Conservation (phyloP, 805 yeast species). For the Saturnispora galanensis region DNA sequence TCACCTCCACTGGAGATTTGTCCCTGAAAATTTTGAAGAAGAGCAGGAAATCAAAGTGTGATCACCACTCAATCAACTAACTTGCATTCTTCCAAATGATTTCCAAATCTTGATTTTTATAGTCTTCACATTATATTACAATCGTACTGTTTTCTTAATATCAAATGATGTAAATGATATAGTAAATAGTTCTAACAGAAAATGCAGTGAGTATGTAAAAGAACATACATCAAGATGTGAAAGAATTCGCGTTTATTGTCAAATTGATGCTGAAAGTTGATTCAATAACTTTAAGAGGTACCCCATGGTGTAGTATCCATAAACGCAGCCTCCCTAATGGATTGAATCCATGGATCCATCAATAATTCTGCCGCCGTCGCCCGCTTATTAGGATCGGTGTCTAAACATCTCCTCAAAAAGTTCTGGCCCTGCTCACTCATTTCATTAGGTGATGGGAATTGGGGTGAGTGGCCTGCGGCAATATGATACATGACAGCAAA, state of each 20-base stretch:
- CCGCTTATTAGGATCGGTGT: conserved; percentile 72
- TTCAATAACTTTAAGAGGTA: conserved; percentile 1
- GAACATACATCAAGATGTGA: too few species aligned
- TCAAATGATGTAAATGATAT: too few species aligned
- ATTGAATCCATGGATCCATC: conserved; percentile 82
- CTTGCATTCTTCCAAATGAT: neutral
- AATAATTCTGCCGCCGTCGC: conserved; percentile 77
- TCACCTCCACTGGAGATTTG: conserved; percentile 60
- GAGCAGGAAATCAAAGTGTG: conserved; percentile 49
- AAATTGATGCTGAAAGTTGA: neutral
- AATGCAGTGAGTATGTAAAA: too few species aligned
- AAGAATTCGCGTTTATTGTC: neutral
- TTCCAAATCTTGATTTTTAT: neutral
- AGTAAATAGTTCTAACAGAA: too few species aligned
- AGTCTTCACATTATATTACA: neutral
- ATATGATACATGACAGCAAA: conserved; percentile 99
- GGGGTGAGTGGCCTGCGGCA: conserved; percentile 90
- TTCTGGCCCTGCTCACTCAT: conserved; percentile 61
- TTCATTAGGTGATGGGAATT: conserved; percentile 70
- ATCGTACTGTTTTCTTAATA: neutral
- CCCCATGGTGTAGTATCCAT: conserved; percentile 28
- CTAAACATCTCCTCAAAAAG: conserved; percentile 67
- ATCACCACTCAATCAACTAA: neutral
- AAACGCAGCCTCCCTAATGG: conserved; percentile 61
- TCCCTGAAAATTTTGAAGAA: conserved; percentile 40